These are phyloP conservation scores for Choanephora cucurbitarum DNA, from an alignment of 371 early-diverging fungal genomes.

Conservation along the genomic window DNA sequence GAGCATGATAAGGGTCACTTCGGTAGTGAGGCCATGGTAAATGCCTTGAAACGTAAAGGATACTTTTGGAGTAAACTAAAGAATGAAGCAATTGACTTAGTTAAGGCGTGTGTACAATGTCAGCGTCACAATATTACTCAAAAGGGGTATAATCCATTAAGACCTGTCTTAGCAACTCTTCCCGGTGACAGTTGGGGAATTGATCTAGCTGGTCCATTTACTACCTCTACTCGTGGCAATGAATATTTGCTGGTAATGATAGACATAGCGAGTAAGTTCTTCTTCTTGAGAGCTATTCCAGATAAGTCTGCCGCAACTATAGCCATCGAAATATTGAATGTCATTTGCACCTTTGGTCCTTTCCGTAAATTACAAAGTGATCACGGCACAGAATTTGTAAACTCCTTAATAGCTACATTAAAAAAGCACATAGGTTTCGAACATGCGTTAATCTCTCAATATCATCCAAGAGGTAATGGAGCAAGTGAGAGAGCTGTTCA, in stretches of 20 bases:
- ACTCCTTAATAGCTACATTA: conserved; percentile 10
- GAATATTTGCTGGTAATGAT: background rate
- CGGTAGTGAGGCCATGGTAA: too few species aligned
- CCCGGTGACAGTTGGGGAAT: conserved; percentile 15
- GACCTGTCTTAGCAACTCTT: conserved; percentile 6
- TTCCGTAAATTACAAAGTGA: conserved; percentile 16
- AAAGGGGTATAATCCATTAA: conserved; percentile 10
- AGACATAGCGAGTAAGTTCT: background rate
- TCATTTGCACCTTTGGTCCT: background rate
- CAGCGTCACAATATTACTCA: conserved; percentile 1
- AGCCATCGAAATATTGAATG: background rate
- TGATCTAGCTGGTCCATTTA: background rate
- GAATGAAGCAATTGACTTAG: conserved; percentile 16
- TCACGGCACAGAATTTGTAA: conserved; percentile 32
- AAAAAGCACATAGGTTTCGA: conserved; percentile 13
- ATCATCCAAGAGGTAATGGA: conserved; percentile 34
- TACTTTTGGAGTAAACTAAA: conserved; percentile 22
- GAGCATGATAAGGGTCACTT: too few species aligned
- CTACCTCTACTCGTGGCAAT: background rate
- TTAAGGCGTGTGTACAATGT: conserved; percentile 19
- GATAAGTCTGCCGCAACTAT: conserved; percentile 5
- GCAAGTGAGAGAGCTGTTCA: conserved; percentile 26
- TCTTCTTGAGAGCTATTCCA: conserved; percentile 1
- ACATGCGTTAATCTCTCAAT: conserved; percentile 22
- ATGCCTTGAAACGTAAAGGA: too few species aligned